Conservation (phyloP, 495 filamentous ascomycete species). For the Talaromyces wortmannii region DNA sequence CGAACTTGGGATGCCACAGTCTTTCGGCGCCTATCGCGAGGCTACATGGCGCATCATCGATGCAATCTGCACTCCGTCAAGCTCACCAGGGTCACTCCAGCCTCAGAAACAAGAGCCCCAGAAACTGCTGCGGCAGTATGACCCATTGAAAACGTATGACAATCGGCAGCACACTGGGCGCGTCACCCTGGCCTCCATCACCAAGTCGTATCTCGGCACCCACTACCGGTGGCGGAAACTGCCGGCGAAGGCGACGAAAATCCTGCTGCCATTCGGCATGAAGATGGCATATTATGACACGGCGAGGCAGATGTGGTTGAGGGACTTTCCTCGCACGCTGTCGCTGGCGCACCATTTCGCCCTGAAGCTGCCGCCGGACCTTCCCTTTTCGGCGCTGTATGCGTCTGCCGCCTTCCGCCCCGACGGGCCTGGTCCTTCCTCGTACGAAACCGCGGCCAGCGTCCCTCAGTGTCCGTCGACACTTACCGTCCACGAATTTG, state of each 20-base stretch:
- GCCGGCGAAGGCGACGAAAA: conserved; percentile 12
- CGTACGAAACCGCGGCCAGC: conserved; percentile 32
- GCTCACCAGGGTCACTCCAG: too few species aligned
- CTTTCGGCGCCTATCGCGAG: conserved; percentile 46
- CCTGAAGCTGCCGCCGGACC: conserved; percentile 17
- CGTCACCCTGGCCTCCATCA: conserved; percentile 28
- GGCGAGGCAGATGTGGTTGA: conserved; percentile 19
- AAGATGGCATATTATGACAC: conserved; percentile 15
- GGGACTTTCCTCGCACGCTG: conserved; percentile 11
- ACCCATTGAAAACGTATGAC: conserved; percentile 14
- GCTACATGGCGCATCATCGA: conserved; percentile 36
- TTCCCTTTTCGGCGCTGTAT: conserved; percentile 14
- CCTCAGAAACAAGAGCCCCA: neutral
- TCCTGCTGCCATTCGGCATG: conserved; percentile 14
- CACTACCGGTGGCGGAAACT: conserved; percentile 26
- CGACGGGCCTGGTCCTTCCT: conserved; percentile 13
- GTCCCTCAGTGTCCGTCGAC: conserved; percentile 31
- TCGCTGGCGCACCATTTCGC: conserved; percentile 32
- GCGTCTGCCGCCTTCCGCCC: conserved; percentile 8
- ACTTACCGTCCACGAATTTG: conserved; percentile 44
- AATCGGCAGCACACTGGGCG: conserved; percentile 9
- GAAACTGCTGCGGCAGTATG: conserved; percentile 15
- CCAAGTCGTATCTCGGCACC: conserved; percentile 34
- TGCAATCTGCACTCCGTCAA: conserved; percentile 19
- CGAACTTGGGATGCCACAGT: conserved; percentile 42